A percentile compares a stretch with the other conserved stretches of the same genome.
phyloP scores from a whole-genome alignment of 768 basidiomycete species.

The Tylopilus sp. region DNA sequence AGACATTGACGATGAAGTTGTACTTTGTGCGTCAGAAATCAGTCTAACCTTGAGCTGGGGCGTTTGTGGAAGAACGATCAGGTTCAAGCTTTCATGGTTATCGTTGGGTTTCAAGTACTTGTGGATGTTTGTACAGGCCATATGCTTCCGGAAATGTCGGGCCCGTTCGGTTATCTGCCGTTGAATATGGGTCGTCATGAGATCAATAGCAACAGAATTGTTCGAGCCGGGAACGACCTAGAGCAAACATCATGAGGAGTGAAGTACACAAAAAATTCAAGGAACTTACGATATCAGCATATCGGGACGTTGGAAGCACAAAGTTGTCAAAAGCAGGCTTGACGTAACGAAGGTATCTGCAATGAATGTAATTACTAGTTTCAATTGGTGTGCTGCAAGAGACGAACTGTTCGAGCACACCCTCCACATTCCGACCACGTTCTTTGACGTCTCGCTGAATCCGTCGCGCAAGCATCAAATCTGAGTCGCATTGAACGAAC shows the following conservation, averaged over 20 bases:
- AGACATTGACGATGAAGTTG: neutral
- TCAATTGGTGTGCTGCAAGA: neutral
- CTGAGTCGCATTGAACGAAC: conserved; percentile 92
- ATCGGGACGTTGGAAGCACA: conserved; percentile 79
- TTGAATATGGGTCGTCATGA: conserved; percentile 88
- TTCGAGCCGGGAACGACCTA: conserved; percentile 95
- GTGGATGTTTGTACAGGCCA: conserved; percentile 50
- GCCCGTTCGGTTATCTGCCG: conserved; percentile 80
- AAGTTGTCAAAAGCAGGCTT: conserved; percentile 95
- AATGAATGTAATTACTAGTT: conserved; percentile 2
- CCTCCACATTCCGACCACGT: conserved; percentile 79
- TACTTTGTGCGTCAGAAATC: neutral
- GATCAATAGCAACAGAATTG: conserved; percentile 87
- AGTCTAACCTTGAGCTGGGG: conserved; percentile 68
- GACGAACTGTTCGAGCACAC: conserved; percentile 82
- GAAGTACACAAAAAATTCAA: neutral
- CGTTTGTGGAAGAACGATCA: conserved; percentile 72
- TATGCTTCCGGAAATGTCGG: conserved; percentile 65
- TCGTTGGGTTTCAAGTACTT: conserved; percentile 36
- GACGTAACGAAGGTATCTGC: conserved; percentile 90
- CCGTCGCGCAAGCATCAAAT: conserved; percentile 94
- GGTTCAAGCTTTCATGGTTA: conserved; percentile 43
- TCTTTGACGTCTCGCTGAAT: conserved; percentile 86
- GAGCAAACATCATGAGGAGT: neutral
- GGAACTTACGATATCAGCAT: conserved; percentile 78